phyloP scores from a whole-genome alignment of 1,139 yeast species.

The Meyerozyma athensensis region DNA sequence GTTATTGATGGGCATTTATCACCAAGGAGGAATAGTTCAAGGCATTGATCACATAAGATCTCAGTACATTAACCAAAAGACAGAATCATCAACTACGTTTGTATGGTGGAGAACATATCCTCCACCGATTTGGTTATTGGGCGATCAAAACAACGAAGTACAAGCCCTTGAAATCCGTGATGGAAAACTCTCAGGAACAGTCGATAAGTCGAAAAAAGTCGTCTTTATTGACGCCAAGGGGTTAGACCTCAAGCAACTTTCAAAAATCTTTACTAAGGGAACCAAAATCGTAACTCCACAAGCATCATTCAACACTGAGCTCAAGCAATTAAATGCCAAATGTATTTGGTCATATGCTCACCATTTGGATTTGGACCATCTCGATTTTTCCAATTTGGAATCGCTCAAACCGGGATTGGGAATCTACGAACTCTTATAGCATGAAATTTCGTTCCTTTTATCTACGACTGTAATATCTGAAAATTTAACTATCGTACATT shows the following conservation, averaged over 20 bases:
- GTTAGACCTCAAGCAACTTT: constrained; percentile 14
- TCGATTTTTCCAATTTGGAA: constrained; percentile 43
- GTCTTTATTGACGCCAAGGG: constrained; percentile 34
- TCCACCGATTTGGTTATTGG: constrained; percentile 87
- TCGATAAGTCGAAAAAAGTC: constrained; percentile 16
- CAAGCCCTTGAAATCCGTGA: constrained; percentile 19
- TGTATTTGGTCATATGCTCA: constrained; percentile 39
- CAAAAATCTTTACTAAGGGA: constrained; percentile 12
- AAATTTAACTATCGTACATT: background rate
- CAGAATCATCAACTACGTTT: constrained; percentile 28
- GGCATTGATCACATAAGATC: constrained; percentile 42
- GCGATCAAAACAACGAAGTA: constrained; percentile 22
- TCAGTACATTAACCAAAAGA: constrained; percentile 7
- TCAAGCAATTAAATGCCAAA: constrained; percentile 12
- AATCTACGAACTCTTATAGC: constrained; percentile 36
- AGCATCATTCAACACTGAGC: constrained; percentile 35
- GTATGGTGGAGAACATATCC: constrained; percentile 94
- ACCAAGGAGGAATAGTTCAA: constrained; percentile 87
- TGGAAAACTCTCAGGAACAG: constrained; percentile 8
- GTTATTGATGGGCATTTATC: constrained; percentile 69
- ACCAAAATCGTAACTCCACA: constrained; percentile 42
- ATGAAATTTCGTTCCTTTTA: constrained; percentile 1
- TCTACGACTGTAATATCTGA: background rate
- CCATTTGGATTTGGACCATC: constrained; percentile 67
- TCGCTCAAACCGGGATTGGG: constrained; percentile 60